phyloP scores from a whole-genome alignment of 306 rosid species.

The Dalbergia oliveri region DNA sequence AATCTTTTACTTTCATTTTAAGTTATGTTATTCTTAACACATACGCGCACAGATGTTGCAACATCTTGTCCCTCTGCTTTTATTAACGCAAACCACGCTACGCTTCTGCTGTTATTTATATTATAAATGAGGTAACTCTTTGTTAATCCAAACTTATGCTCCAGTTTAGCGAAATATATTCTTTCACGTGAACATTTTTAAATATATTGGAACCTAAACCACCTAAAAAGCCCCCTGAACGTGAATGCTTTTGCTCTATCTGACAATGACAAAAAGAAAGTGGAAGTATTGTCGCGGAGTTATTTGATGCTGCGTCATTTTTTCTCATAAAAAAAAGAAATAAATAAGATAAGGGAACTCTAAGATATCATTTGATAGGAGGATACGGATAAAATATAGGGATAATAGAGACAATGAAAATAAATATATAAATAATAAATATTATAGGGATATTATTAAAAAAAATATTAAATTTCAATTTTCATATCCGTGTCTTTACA shows the following conservation, averaged over 20 bases:
- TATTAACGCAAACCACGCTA: background rate
- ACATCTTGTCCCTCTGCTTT: conserved; percentile 20
- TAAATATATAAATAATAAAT: too few species aligned
- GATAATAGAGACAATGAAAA: too few species aligned
- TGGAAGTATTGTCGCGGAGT: background rate
- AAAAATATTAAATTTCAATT: too few species aligned
- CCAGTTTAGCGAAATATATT: background rate
- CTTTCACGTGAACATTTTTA: background rate
- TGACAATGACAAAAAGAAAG: background rate
- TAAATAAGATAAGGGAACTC: background rate
- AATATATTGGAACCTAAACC: conserved; percentile 1
- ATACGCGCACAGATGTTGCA: conserved; percentile 11
- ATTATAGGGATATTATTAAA: too few species aligned
- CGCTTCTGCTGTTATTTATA: too few species aligned
- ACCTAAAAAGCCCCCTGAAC: background rate
- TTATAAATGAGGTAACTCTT: background rate
- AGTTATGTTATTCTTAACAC: conserved; percentile 31
- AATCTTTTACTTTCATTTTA: background rate
- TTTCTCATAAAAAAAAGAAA: conserved; percentile 15
- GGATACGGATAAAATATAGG: too few species aligned
- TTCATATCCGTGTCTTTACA: too few species aligned
- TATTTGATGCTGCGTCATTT: conserved; percentile 15
- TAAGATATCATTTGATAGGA: too few species aligned
- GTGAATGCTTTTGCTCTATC: background rate
- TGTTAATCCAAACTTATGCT: background rate